Evolutionary conservation across 176 grass and related monocot species (phyloP).

Genomic region (Carex cristatella): DNA sequence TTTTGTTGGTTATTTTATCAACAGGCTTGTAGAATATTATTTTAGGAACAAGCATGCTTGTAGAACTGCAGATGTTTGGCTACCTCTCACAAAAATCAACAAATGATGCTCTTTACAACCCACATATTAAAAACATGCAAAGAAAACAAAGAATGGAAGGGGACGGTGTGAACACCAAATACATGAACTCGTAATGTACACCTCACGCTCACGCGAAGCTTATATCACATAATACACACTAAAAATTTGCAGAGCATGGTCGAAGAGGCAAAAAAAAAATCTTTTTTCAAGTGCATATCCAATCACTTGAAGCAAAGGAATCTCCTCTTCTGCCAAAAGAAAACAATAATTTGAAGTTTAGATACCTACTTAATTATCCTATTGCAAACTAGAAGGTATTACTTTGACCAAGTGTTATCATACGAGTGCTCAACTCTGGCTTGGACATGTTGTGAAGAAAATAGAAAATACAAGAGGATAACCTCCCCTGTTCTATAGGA

Average conservation of each 20-base stretch:
- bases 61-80: not conserved
- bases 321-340: slow-evolving; percentile 5
- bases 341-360: not conserved
- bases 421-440: not conserved
- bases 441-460: not conserved
- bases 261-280: not conserved
- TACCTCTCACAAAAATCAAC: not conserved
- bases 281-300: not conserved
- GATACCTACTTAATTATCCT: not conserved
- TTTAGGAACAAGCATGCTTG: not conserved
- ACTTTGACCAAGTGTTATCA: not conserved
- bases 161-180: not conserved
- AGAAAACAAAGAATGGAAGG: not conserved
- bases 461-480: not conserved
- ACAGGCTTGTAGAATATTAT: not conserved
- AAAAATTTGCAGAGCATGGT: not conserved
- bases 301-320: slow-evolving; percentile 19
- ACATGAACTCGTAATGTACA: slow-evolving; percentile 2
- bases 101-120: not conserved
- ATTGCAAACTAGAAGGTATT: not conserved
- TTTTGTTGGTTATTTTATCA: not conserved
- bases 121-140: not conserved
- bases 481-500: not conserved
- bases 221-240: not conserved
- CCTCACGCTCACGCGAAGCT: not conserved